Evolutionary conservation across 2,329 filamentous ascomycete genomes (phyloP).

Genomic region (Dactylellina cionopaga): DNA sequence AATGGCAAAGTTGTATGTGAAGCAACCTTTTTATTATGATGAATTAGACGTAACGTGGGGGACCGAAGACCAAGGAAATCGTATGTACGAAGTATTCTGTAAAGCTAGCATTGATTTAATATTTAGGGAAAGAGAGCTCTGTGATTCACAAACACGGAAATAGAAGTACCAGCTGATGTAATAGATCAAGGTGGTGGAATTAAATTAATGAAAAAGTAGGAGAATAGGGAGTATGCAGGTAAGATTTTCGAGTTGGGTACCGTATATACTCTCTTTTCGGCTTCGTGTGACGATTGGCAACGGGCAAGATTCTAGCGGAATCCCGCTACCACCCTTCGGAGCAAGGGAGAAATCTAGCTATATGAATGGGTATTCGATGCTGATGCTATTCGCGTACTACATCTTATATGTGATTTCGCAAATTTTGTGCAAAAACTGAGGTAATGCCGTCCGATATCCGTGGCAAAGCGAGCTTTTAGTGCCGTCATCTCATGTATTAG

Average conservation of each 20-base stretch:
- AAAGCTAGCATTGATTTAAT: too few species aligned
- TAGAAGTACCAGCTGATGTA: too few species aligned
- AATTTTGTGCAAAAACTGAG: slow-evolving; percentile 16
- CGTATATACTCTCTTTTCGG: not conserved
- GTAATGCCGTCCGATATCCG: slow-evolving; percentile 25
- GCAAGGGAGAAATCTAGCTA: slow-evolving; percentile 3
- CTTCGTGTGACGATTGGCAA: not conserved
- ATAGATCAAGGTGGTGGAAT: too few species aligned
- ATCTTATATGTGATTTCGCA: slow-evolving; percentile 25
- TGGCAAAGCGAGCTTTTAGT: slow-evolving; percentile 38
- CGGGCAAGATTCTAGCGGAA: not conserved
- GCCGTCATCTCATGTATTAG: slow-evolving; percentile 26
- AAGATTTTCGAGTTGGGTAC: slow-evolving; percentile 34
- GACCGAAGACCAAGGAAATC: too few species aligned
- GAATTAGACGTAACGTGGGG: too few species aligned
- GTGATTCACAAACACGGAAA: too few species aligned
- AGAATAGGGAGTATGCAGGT: slow-evolving; percentile 46
- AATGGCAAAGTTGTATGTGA: slow-evolving; percentile 1
- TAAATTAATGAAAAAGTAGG: too few species aligned
- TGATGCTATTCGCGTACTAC: not conserved
- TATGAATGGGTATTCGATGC: not conserved
- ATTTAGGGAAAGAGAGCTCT: slow-evolving; percentile 22
- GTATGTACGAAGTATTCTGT: too few species aligned
- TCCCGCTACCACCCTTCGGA: slow-evolving; percentile 34
- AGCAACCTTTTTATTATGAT: not conserved